phyloP scores from a whole-genome alignment of 306 rosid species.

The Oemleria cerasiformis region DNA sequence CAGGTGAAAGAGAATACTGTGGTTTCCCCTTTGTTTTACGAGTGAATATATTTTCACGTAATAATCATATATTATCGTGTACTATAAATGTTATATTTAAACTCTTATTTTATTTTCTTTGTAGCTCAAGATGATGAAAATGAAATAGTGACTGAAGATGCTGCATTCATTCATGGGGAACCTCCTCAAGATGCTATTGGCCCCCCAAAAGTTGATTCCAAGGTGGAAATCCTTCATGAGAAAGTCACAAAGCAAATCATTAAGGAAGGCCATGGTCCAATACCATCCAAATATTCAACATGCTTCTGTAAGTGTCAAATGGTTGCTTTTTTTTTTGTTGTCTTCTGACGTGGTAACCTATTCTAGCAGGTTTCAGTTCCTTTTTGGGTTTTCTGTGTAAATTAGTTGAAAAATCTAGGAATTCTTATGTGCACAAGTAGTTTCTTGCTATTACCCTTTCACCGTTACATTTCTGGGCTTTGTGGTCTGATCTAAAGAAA shows the following conservation, averaged over 20 bases:
- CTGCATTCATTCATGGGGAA: conserved; percentile 61
- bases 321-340: no score
- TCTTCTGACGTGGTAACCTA: no score
- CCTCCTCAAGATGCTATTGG: conserved; percentile 39
- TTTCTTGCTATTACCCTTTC: no score
- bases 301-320: no score
- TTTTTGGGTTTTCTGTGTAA: neutral
- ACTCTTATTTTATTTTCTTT: conserved; percentile 3
- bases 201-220: conserved; percentile 82
- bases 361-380: neutral
- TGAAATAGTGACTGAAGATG: conserved; percentile 60
- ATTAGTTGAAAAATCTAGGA: neutral
- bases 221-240: conserved; percentile 59
- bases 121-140: conserved; percentile 55
- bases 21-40: no score
- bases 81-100: neutral
- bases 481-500: no score
- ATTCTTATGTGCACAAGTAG: neutral
- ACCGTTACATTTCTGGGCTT: no score
- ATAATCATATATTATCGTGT: neutral
- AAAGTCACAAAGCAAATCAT: no score
- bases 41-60: no score
- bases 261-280: no score
- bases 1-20: neutral
- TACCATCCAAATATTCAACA: no score